These are phyloP conservation scores for Pichia occidentalis DNA, from an alignment of 805 yeast species.

Conservation along the genomic window DNA sequence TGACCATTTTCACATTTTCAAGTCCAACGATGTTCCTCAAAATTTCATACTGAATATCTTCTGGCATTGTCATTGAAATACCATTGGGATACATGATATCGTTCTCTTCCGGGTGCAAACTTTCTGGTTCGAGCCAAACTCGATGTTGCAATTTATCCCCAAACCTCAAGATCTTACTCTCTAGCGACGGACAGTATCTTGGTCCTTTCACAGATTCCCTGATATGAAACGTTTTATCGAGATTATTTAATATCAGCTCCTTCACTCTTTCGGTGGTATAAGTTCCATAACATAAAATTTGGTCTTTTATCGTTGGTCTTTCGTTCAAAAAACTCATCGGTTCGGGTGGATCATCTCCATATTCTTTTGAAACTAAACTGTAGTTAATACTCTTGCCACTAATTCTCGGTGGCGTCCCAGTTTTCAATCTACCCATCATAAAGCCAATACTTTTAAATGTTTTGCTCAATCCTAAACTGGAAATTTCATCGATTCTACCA, in stretches of 20 bases:
- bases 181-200: slow-evolving; percentile 94
- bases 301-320: slow-evolving; percentile 50
- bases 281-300: slow-evolving; percentile 71
- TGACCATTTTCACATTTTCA: slow-evolving; percentile 79
- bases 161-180: slow-evolving; percentile 78
- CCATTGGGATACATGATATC: slow-evolving; percentile 95
- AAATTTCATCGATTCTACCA: slow-evolving; percentile 89
- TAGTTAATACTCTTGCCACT: slow-evolving; percentile 68
- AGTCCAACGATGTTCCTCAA: slow-evolving; percentile 79
- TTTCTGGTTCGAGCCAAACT: slow-evolving; percentile 97
- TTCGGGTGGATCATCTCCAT: slow-evolving; percentile 76
- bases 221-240: slow-evolving; percentile 83
- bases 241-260: slow-evolving; percentile 56
- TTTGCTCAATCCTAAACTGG: slow-evolving; percentile 81
- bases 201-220: slow-evolving; percentile 95
- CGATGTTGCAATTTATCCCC: slow-evolving; percentile 69
- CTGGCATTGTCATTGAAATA: slow-evolving; percentile 93
- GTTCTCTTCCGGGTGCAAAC: slow-evolving; percentile 49
- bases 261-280: slow-evolving; percentile 72
- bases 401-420: slow-evolving; percentile 95
- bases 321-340: slow-evolving; percentile 88
- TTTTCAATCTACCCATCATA: slow-evolving; percentile 79
- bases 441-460: slow-evolving; percentile 77
- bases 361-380: slow-evolving; percentile 53
- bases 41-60: slow-evolving; percentile 74